Conservation (phyloP, 495 filamentous ascomycete species). For the Xylaria grammica region DNA sequence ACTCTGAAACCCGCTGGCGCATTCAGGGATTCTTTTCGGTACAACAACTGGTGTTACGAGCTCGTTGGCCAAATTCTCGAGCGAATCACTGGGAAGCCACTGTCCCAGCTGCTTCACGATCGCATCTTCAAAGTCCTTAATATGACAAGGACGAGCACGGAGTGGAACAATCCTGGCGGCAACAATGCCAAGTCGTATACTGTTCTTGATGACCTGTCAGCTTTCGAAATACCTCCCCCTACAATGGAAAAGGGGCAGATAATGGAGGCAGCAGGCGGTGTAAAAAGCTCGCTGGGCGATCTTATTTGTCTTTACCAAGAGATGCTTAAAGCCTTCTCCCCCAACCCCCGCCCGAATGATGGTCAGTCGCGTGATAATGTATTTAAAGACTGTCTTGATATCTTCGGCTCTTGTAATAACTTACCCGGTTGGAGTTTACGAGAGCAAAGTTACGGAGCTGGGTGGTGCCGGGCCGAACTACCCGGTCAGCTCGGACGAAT, state of each 20-base stretch:
- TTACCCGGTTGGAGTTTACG: background rate
- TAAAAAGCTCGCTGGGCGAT: background rate
- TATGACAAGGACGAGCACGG: no score
- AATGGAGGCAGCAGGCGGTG: slow-evolving; percentile 5
- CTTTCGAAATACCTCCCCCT: background rate
- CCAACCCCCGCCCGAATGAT: background rate
- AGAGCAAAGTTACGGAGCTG: background rate
- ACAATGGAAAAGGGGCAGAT: slow-evolving; percentile 6
- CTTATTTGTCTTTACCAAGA: slow-evolving; percentile 2
- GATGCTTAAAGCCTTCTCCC: background rate
- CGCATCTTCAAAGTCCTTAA: no score
- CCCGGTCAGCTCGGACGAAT: background rate
- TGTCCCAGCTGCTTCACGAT: no score
- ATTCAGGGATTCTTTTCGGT: background rate
- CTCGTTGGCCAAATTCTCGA: background rate
- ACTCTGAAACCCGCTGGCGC: background rate
- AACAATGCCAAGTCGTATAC: no score
- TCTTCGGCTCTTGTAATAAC: background rate
- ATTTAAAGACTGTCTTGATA: background rate
- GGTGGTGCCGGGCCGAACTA: background rate
- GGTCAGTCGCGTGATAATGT: background rate
- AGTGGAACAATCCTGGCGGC: no score
- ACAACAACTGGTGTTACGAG: background rate
- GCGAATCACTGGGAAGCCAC: no score
- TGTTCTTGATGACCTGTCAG: no score